These are phyloP conservation scores for Bruguiera hainesii DNA, from an alignment of 441 rosid species.

Conservation along the genomic window DNA sequence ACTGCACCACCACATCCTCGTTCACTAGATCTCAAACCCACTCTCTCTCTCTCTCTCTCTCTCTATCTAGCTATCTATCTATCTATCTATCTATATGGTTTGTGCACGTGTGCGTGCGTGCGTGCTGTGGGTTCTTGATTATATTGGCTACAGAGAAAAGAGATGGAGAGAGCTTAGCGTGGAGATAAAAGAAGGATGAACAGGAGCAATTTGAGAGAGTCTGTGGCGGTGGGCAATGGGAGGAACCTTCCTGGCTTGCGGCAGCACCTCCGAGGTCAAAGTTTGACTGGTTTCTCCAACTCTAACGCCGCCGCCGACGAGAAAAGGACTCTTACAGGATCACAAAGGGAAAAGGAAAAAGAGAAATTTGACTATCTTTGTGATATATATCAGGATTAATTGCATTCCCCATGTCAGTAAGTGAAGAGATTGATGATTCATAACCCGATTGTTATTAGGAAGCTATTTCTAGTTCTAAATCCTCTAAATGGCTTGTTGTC, in stretches of 20 bases:
- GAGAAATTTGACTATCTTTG: constrained; percentile 6
- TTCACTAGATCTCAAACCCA: constrained; percentile 17
- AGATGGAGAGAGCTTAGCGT: neutral
- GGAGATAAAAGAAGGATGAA: constrained; percentile 33
- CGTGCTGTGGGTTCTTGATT: neutral
- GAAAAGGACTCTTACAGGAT: no score
- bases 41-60: neutral
- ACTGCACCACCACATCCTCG: constrained; percentile 15
- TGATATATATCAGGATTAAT: no score
- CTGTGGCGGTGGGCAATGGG: constrained; percentile 36
- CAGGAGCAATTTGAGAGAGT: constrained; percentile 41
- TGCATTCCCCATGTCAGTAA: no score
- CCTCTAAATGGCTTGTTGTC: no score
- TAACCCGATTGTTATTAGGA: no score
- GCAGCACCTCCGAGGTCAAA: constrained; percentile 53
- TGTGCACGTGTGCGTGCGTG: no score
- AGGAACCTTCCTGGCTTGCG: constrained; percentile 47
- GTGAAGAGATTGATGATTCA: no score
- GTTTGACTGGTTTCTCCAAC: constrained; percentile 33
- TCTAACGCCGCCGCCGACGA: constrained; percentile 43
- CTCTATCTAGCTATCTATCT: neutral
- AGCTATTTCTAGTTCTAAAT: no score
- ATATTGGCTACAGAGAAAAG: neutral
- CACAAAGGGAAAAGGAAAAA: no score
- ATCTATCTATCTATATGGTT: no score